phyloP scores from a whole-genome alignment of 306 rosid genomes.

The Pueraria montana region DNA sequence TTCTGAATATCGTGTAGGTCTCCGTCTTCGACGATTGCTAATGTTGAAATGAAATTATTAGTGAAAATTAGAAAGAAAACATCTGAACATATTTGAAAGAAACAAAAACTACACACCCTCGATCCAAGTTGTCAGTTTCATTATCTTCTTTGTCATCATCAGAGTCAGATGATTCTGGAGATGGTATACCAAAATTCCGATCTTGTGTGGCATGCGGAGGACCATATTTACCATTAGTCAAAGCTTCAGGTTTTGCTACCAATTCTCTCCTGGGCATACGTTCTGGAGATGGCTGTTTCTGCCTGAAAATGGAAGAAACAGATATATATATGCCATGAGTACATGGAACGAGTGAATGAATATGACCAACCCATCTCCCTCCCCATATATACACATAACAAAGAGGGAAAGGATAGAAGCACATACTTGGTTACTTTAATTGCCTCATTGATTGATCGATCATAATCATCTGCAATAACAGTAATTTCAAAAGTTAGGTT shows the following conservation, averaged over 20 bases:
- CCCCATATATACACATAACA: slow-evolving; percentile 8
- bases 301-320: slow-evolving; percentile 57
- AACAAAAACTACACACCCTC: slow-evolving; percentile 64
- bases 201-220: slow-evolving; percentile 65
- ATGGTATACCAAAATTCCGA: slow-evolving; percentile 66
- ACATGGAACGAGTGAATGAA: background rate
- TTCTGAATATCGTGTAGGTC: slow-evolving; percentile 91
- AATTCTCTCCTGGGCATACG: slow-evolving; percentile 70
- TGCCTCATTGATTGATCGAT: slow-evolving; percentile 95
- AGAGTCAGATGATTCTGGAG: slow-evolving; percentile 80
- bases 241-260: slow-evolving; percentile 67
- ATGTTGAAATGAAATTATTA: slow-evolving; percentile 41
- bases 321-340: slow-evolving; percentile 36
- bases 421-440: slow-evolving; percentile 97
- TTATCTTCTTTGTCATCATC: slow-evolving; percentile 73
- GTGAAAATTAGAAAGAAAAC: slow-evolving; percentile 37
- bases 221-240: slow-evolving; percentile 79
- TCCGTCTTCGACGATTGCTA: slow-evolving; percentile 85
- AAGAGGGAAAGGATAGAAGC: slow-evolving; percentile 15
- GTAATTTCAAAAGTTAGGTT: slow-evolving; percentile 47
- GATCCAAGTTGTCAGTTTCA: slow-evolving; percentile 68
- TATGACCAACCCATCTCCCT: slow-evolving; percentile 28
- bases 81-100: background rate
- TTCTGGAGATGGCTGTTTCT: slow-evolving; percentile 85
- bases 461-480: slow-evolving; percentile 89